Evolutionary conservation across 2,329 filamentous ascomycete genomes (phyloP), one percentile per base, ranked within the genome.

Genomic region (Sporothrix sp.): DNA sequence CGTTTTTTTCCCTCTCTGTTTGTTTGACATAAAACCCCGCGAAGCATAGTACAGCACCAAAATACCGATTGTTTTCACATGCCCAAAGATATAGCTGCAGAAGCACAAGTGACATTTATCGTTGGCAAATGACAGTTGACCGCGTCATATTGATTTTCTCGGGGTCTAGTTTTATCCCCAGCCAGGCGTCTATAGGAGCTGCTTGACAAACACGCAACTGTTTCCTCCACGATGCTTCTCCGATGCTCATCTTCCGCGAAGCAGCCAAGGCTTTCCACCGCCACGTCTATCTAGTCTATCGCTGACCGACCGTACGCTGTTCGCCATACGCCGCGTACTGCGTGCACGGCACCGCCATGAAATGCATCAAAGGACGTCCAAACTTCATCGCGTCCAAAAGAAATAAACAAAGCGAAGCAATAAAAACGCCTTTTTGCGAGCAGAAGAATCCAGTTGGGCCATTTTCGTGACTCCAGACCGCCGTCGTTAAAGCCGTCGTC

Each of bases 41-140:
- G 35, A 47, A 38, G 44, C 44, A 47, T 47, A 47, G 35, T 37
- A 14, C 33, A 47, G 35, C 27, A 51, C 36, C 28, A n/a, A 47
- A 43, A 47, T 51, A 51, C 42, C 49, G 39, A 45, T 27, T 51
- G 42, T 48, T 39, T 28, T 4, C 3, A 14, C 13, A 27, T 4
- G 27, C 28, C 18, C 18, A 30, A 21, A 23, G 32, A 20, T 25
- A 21, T 21, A 39, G 6, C 21, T 27, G 4, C 14, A 16, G 8
- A 14, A 2, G 16, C 14, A 6, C 14, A 14, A 13, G 40, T 16
- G 25, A 28, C 25, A 28, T 10, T 16, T 8, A 40, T 23, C 10
- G 23, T 13, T 23, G 20, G 21, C 18, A 16, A 13, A 37, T 37
- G 20, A 10, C 3, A 39, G 4, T 8, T 30, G 3, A 30, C n/a